Conservation (phyloP, 208 protist species). For the Zelonia costaricensis region DNA sequence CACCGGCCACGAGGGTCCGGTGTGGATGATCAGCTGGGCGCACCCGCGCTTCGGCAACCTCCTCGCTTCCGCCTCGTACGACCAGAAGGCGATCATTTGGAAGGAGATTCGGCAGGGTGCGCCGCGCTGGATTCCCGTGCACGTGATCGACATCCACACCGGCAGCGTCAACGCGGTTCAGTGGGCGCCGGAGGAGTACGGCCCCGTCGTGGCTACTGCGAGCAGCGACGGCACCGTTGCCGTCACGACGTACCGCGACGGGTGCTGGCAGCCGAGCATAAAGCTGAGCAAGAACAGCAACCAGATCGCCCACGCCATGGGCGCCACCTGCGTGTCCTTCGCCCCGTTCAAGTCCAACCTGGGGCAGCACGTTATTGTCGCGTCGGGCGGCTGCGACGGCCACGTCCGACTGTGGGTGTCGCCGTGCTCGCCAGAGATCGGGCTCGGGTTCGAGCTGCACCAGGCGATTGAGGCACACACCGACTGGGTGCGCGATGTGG, state of each 20-base stretch:
- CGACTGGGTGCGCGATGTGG: constrained; percentile 81
- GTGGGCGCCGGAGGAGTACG: constrained; percentile 80
- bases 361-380: constrained; percentile 46
- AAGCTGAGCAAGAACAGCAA: constrained; percentile 82
- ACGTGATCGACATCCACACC: constrained; percentile 74
- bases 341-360: constrained; percentile 46
- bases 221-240: constrained; percentile 82
- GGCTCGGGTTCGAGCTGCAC: constrained; percentile 44
- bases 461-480: constrained; percentile 50
- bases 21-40: constrained; percentile 98
- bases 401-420: constrained; percentile 76
- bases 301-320: constrained; percentile 87
- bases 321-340: constrained; percentile 75
- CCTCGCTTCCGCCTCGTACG: constrained; percentile 97
- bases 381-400: constrained; percentile 81
- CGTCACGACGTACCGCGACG: constrained; percentile 57
- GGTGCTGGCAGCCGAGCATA: constrained; percentile 71
- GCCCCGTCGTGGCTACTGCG: constrained; percentile 63
- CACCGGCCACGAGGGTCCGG: constrained; percentile 95
- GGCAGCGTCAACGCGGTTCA: constrained; percentile 82
- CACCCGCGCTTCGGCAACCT: constrained; percentile 97
- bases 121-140: constrained; percentile 55
- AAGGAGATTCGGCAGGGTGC: constrained; percentile 59
- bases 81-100: constrained; percentile 97
- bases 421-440: constrained; percentile 14